phyloP scores from a whole-genome alignment of 352 stramenopile genomes.

The Peronosclerospora sorghi region DNA sequence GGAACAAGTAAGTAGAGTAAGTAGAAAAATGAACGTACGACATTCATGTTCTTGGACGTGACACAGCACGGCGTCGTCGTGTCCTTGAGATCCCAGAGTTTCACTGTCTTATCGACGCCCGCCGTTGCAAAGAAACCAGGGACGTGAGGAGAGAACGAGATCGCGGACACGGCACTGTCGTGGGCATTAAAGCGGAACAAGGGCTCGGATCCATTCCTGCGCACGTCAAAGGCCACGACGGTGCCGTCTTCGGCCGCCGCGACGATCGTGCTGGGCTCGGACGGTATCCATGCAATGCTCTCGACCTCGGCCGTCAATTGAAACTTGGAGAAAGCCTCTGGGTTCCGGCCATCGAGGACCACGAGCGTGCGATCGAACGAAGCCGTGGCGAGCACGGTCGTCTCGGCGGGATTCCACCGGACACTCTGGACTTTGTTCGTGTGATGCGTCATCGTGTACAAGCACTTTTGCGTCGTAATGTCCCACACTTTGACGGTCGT shows the following conservation, averaged over 20 bases:
- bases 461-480: conserved; percentile 85
- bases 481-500: conserved; percentile 96
- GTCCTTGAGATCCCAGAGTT: conserved; percentile 91
- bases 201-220: conserved; percentile 86
- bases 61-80: conserved; percentile 60
- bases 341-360: conserved; percentile 88
- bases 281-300: conserved; percentile 89
- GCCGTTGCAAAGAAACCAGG: conserved; percentile 92
- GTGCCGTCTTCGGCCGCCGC: conserved; percentile 91
- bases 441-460: conserved; percentile 96
- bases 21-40: conserved; percentile 73
- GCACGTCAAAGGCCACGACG: conserved; percentile 91
- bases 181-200: conserved; percentile 91
- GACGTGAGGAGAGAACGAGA: conserved; percentile 80
- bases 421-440: conserved; percentile 97
- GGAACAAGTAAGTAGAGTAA: too few relatives aligned
- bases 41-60: conserved; percentile 87
- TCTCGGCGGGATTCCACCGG: conserved; percentile 93
- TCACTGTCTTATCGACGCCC: conserved; percentile 96
- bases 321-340: conserved; percentile 74
- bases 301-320: conserved; percentile 82
- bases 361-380: conserved; percentile 92
- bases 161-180: conserved; percentile 69
- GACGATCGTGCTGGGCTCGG: conserved; percentile 88
- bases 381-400: conserved; percentile 91